Conservation (phyloP, 768 basidiomycete species). For the Lentinula boryana region DNA sequence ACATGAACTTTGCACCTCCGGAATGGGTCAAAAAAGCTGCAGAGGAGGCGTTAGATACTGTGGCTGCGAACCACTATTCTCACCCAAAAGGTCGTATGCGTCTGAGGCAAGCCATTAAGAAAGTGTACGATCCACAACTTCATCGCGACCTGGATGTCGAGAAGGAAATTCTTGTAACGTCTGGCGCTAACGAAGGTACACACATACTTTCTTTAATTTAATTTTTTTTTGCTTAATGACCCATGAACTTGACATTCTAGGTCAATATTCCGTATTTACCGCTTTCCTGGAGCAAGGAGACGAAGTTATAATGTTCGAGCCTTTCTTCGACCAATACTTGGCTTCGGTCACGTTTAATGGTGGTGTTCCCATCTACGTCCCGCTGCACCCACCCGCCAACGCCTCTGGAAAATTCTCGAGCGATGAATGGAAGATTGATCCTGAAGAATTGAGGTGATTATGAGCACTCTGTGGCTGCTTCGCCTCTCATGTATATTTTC, state of each 20-base stretch:
- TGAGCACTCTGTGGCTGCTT: conserved; percentile 4
- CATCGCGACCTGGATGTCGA: conserved; percentile 77
- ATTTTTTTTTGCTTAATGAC: background rate
- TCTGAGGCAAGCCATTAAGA: conserved; percentile 81
- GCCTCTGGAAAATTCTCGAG: conserved; percentile 41
- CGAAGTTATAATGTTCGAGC: conserved; percentile 98
- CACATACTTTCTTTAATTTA: background rate
- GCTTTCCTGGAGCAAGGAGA: conserved; percentile 91
- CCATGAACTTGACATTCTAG: conserved; percentile 29
- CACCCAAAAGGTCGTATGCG: conserved; percentile 87
- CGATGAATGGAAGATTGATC: conserved; percentile 86
- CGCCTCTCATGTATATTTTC: background rate
- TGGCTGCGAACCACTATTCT: conserved; percentile 79
- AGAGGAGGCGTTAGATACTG: conserved; percentile 55
- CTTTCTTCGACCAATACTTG: conserved; percentile 95
- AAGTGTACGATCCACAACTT: conserved; percentile 67
- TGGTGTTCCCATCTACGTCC: conserved; percentile 90
- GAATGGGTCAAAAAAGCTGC: conserved; percentile 74
- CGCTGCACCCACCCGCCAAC: conserved; percentile 81
- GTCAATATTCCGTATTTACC: conserved; percentile 89
- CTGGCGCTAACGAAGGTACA: conserved; percentile 94
- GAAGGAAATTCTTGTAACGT: conserved; percentile 89
- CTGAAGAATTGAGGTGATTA: conserved; percentile 74
- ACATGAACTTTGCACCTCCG: conserved; percentile 91
- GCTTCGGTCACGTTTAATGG: conserved; percentile 93